A percentile compares a stretch with the other conserved stretches of the same genome.
These are phyloP conservation scores for Penicillium sp. DNA, from an alignment of 2,329 filamentous ascomycete genomes.

Conservation along the genomic window DNA sequence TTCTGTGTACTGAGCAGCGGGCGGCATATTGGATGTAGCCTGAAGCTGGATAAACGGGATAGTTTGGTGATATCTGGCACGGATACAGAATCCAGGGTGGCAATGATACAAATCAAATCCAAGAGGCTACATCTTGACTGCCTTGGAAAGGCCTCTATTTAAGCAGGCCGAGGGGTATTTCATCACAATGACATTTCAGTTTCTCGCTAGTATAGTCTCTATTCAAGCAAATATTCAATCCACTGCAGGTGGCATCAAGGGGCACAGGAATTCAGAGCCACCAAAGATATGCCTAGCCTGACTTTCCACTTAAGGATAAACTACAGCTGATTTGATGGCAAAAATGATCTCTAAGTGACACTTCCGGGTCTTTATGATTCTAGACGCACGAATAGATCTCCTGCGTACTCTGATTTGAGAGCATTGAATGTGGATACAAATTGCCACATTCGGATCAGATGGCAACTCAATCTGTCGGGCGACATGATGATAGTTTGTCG, in stretches of 20 bases:
- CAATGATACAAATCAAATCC: neutral
- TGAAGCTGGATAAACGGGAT: too few relatives aligned
- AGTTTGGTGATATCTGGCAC: constrained; percentile 2
- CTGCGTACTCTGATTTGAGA: neutral
- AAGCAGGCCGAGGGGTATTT: neutral
- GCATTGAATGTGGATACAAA: neutral
- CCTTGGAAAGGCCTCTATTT: constrained; percentile 2
- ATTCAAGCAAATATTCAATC: neutral
- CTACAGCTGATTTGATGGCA: neutral
- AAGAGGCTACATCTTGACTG: neutral
- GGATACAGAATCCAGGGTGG: neutral
- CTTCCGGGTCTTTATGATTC: neutral
- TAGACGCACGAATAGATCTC: neutral
- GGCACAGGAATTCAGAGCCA: constrained; percentile 1
- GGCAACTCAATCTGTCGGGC: neutral
- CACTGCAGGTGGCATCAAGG: neutral
- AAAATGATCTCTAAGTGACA: neutral
- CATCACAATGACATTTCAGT: constrained; percentile 12
- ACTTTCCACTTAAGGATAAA: neutral
- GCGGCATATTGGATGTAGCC: constrained; percentile 19
- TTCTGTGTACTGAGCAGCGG: constrained; percentile 19
- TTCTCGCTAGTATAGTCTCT: neutral
- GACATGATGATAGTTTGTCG: constrained; percentile 2
- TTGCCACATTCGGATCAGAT: neutral
- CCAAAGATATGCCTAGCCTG: constrained; percentile 1